These are phyloP conservation scores for Corymbia calophylla DNA, from an alignment of 441 rosid species.

Conservation along the genomic window DNA sequence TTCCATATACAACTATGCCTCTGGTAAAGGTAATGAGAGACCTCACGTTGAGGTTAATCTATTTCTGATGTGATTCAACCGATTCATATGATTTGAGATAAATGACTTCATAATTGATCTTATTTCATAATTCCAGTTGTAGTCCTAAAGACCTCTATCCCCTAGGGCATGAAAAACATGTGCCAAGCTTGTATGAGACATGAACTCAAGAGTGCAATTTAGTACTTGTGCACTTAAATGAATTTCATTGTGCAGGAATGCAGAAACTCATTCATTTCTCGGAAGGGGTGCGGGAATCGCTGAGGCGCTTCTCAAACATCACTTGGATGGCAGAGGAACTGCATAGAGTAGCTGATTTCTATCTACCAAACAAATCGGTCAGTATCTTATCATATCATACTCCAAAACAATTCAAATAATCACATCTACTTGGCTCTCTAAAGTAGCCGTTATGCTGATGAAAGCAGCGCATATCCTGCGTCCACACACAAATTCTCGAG, in stretches of 20 bases:
- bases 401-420: not conserved
- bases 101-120: not conserved
- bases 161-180: not conserved
- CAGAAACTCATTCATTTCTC: conserved; percentile 75
- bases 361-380: conserved; percentile 69
- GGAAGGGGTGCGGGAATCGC: conserved; percentile 82
- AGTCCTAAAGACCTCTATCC: not conserved
- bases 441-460: not conserved
- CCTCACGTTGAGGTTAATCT: not conserved
- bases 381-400: conserved; percentile 15
- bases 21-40: conserved; percentile 63
- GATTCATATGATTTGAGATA: not conserved
- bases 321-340: conserved; percentile 98
- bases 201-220: not conserved
- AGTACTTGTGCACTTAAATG: not conserved
- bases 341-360: conserved; percentile 77
- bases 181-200: not conserved
- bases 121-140: not conserved
- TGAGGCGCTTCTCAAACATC: conserved; percentile 77
- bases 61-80: not conserved
- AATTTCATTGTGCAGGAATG: conserved; percentile 43
- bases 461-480: conserved; percentile 89
- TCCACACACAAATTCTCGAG: conserved; percentile 89
- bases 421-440: not conserved
- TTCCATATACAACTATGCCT: conserved; percentile 86